phyloP scores from a whole-genome alignment of 768 basidiomycete species.

The Arthromyces matolae region DNA sequence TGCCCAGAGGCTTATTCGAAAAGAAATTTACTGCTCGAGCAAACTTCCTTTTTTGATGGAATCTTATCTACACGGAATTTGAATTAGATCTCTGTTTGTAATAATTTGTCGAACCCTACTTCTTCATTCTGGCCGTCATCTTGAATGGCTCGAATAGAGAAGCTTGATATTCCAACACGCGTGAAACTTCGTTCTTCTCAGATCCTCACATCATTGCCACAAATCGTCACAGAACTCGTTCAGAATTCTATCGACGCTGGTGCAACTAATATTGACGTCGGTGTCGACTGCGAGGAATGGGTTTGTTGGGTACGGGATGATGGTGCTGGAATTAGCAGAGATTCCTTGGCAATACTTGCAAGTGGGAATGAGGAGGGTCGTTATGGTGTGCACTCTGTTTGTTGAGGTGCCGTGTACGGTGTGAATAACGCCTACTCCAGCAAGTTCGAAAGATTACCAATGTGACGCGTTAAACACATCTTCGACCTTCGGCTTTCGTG shows the following conservation, averaged over 20 bases:
- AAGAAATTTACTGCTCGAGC: too few species aligned
- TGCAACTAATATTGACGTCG: conserved; percentile 64
- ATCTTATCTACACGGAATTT: too few species aligned
- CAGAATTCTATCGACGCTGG: conserved; percentile 89
- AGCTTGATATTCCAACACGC: conserved; percentile 60
- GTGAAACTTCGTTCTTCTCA: conserved; percentile 76
- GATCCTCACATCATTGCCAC: conserved; percentile 77
- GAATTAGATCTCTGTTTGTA: too few species aligned
- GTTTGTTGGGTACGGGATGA: conserved; percentile 83
- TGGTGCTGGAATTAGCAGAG: conserved; percentile 69
- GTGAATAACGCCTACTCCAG: conserved; percentile 32
- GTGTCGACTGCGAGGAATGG: conserved; percentile 76
- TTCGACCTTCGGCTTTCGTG: conserved; percentile 85
- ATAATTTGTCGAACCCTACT: too few species aligned
- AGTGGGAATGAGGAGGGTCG: conserved; percentile 49
- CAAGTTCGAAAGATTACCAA: conserved; percentile 68
- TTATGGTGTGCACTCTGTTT: conserved; percentile 54
- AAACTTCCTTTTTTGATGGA: too few species aligned
- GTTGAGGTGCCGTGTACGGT: neutral
- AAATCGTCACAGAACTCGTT: conserved; percentile 79
- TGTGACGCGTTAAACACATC: conserved; percentile 45
- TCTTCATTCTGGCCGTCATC: too few species aligned
- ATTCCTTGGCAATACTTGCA: conserved; percentile 53
- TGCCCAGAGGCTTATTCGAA: too few species aligned
- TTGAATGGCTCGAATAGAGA: conserved; percentile 33